Evolutionary conservation across 768 basidiomycete genomes (phyloP).

Genomic region (Collybia mongolica): DNA sequence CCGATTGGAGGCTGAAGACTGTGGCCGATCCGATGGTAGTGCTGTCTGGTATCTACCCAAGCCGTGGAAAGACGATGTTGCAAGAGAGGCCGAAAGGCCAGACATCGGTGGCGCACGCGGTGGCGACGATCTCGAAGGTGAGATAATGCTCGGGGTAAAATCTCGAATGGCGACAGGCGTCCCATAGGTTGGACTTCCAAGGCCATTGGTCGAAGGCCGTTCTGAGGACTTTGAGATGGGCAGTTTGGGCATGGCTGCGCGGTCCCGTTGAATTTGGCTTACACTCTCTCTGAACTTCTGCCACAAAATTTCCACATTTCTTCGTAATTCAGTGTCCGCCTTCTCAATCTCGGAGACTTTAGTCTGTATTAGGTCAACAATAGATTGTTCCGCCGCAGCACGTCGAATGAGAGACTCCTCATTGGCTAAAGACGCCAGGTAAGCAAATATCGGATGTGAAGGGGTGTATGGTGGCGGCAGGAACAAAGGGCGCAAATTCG

Average conservation of each 20-base stretch:
- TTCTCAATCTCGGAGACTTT: constrained; percentile 57
- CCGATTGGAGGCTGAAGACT: constrained; percentile 15
- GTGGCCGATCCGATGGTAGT: constrained; percentile 11
- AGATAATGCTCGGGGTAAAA: constrained; percentile 52
- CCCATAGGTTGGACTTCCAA: constrained; percentile 13
- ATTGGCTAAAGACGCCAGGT: constrained; percentile 59
- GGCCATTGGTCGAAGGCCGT: constrained; percentile 16
- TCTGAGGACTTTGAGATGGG: constrained; percentile 16
- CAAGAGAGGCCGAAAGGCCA: constrained; percentile 71
- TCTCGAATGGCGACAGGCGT: constrained; percentile 44
- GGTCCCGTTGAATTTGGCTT: constrained; percentile 39
- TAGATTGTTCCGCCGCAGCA: constrained; percentile 54
- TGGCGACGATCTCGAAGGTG: constrained; percentile 34
- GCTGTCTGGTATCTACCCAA: constrained; percentile 29
- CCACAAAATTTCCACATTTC: constrained; percentile 66
- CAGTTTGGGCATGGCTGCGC: constrained; percentile 11
- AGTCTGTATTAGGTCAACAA: constrained; percentile 48
- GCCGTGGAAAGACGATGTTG: constrained; percentile 55
- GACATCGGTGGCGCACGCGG: constrained; percentile 46
- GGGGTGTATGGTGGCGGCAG: constrained; percentile 77
- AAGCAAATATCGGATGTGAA: constrained; percentile 67
- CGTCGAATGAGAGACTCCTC: constrained; percentile 55
- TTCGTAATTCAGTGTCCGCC: constrained; percentile 51
- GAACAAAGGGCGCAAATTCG: constrained; percentile 59
- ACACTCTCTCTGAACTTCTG: constrained; percentile 50